Percentiles rank a stretch among this genome's conserved stretches.
phyloP scores from a whole-genome alignment of 768 basidiomycete genomes.

The Amanita thiersii region DNA sequence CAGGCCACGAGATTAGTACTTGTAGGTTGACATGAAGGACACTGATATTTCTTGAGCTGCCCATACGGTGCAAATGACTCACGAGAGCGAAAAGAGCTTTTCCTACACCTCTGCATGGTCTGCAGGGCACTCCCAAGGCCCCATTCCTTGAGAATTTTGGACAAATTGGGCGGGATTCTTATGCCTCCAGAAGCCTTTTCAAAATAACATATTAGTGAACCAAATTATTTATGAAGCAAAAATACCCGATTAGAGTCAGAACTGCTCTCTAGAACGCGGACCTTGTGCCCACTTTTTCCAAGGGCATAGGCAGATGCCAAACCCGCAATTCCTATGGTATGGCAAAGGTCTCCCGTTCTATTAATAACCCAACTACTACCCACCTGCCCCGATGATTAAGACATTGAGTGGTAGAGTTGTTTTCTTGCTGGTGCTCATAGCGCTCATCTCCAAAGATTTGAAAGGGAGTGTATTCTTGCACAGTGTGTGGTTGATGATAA shows the following conservation, averaged over 20 bases:
- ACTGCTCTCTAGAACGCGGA: slow-evolving; percentile 37
- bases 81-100: slow-evolving; percentile 27
- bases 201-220: neutral
- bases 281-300: slow-evolving; percentile 40
- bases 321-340: slow-evolving; percentile 32
- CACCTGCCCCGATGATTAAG: slow-evolving; percentile 40
- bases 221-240: neutral
- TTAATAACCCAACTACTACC: neutral
- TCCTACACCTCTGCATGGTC: slow-evolving; percentile 23
- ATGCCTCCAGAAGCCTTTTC: slow-evolving; percentile 28
- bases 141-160: slow-evolving; percentile 43
- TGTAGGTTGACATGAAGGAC: no score
- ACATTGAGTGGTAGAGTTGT: slow-evolving; percentile 29
- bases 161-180: slow-evolving; percentile 45
- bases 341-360: neutral
- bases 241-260: slow-evolving; percentile 23
- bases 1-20: neutral
- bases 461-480: neutral
- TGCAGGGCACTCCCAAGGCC: slow-evolving; percentile 34
- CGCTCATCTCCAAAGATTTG: neutral
- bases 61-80: slow-evolving; percentile 13
- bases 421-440: slow-evolving; percentile 13
- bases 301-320: slow-evolving; percentile 42
- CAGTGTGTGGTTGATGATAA: no score
- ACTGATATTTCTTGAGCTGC: no score